These are phyloP conservation scores for Stellera chamaejasme DNA, from an alignment of 345 rosid species.

Conservation along the genomic window DNA sequence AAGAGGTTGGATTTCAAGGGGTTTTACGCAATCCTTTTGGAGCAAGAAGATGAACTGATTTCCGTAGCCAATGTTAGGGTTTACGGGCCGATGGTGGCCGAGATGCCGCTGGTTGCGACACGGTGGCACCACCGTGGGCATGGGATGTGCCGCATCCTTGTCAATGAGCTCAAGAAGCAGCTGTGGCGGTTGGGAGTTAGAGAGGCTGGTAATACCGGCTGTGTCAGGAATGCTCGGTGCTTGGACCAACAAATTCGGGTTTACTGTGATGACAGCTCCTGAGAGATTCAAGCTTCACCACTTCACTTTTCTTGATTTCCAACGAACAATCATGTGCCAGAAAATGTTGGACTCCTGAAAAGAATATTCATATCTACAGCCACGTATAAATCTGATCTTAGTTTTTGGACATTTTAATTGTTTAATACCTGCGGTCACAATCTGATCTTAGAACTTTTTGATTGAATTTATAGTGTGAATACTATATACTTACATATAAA, in stretches of 20 bases:
- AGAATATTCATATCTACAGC: neutral
- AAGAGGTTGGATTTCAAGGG: slow-evolving; percentile 45
- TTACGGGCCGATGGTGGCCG: slow-evolving; percentile 43
- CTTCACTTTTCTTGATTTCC: slow-evolving; percentile 38
- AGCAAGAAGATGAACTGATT: slow-evolving; percentile 39
- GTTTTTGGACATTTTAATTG: too few species aligned
- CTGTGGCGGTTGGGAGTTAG: slow-evolving; percentile 37
- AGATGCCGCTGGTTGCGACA: slow-evolving; percentile 49
- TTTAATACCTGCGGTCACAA: too few species aligned
- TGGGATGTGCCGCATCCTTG: slow-evolving; percentile 47
- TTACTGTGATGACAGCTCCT: slow-evolving; percentile 23
- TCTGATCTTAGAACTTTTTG: too few species aligned
- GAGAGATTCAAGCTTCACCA: slow-evolving; percentile 29
- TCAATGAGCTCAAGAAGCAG: slow-evolving; percentile 43
- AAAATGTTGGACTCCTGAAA: slow-evolving; percentile 18
- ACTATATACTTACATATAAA: neutral
- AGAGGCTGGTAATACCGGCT: slow-evolving; percentile 45
- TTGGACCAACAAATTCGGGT: slow-evolving; percentile 47
- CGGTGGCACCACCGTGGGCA: slow-evolving; percentile 28
- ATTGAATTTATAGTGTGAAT: neutral
- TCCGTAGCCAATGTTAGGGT: slow-evolving; percentile 63
- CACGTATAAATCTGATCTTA: too few species aligned
- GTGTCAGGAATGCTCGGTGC: slow-evolving; percentile 23
- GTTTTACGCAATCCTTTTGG: slow-evolving; percentile 48
- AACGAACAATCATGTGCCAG: slow-evolving; percentile 40